Conservation (phyloP, 306 rosid genomes). For the Prunus armeniaca region DNA sequence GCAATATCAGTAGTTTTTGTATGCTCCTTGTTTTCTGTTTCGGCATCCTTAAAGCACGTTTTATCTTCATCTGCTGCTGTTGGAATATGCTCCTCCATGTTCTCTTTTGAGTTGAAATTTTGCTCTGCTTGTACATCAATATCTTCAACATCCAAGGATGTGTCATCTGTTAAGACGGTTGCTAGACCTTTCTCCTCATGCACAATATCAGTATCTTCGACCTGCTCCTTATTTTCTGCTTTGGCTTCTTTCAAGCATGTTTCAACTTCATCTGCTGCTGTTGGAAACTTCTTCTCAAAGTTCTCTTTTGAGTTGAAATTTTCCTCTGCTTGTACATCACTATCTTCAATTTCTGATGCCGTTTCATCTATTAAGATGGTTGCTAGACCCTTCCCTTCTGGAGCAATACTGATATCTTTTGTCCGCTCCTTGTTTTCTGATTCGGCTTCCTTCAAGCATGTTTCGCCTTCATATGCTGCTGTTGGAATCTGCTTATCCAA, state of each 20-base stretch:
- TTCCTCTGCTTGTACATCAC: constrained; percentile 14
- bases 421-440: constrained; percentile 1
- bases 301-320: background rate
- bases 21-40: background rate
- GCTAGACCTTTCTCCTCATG: too few relatives aligned
- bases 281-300: background rate
- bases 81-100: background rate
- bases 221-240: background rate
- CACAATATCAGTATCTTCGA: too few relatives aligned
- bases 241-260: constrained; percentile 10
- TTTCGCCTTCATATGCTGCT: background rate
- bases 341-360: background rate
- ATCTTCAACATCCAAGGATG: too few relatives aligned
- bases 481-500: background rate
- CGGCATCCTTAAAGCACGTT: background rate
- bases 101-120: background rate
- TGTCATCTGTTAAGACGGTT: too few relatives aligned
- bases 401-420: too few relatives aligned
- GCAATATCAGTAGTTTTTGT: background rate
- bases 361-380: background rate
- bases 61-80: constrained; percentile 10
- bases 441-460: background rate
- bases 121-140: too few relatives aligned
- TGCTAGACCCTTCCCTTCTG: constrained; percentile 13
- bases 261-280: constrained; percentile 14